These are phyloP conservation scores for Solanum raphanifolium DNA, from an alignment of 257 asterid species.

Conservation along the genomic window DNA sequence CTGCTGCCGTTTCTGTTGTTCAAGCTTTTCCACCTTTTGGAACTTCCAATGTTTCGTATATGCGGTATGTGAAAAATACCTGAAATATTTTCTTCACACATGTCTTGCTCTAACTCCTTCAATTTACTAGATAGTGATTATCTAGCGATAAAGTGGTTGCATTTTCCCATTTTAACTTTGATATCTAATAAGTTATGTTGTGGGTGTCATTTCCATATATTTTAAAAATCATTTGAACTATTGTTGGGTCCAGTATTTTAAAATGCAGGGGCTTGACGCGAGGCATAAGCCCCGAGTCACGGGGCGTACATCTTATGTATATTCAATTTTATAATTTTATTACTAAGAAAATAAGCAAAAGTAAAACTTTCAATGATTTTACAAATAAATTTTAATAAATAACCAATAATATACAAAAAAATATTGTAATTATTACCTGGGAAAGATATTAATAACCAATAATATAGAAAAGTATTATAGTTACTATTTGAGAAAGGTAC, in stretches of 20 bases:
- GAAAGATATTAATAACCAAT: too few species aligned
- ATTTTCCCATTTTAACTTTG: not conserved
- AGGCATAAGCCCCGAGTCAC: too few species aligned
- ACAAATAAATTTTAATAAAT: too few species aligned
- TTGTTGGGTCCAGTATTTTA: not conserved
- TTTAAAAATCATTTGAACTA: not conserved
- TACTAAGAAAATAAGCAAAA: too few species aligned
- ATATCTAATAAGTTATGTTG: not conserved
- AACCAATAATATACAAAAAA: too few species aligned
- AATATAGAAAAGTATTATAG: too few species aligned
- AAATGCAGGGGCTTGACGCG: too few species aligned
- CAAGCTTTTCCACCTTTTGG: slow-evolving; percentile 47
- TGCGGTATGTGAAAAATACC: slow-evolving; percentile 45
- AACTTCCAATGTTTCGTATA: slow-evolving; percentile 38
- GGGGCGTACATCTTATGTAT: too few species aligned
- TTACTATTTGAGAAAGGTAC: too few species aligned
- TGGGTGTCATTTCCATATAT: not conserved
- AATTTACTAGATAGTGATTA: not conserved
- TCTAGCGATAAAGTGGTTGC: not conserved
- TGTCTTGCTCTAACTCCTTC: not conserved
- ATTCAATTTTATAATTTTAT: too few species aligned
- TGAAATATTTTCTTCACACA: not conserved
- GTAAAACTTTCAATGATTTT: too few species aligned
- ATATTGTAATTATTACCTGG: too few species aligned
- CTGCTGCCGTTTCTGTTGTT: slow-evolving; percentile 45